Conservation (phyloP, 768 basidiomycete genomes). For the Lactifluus subvellereus region DNA sequence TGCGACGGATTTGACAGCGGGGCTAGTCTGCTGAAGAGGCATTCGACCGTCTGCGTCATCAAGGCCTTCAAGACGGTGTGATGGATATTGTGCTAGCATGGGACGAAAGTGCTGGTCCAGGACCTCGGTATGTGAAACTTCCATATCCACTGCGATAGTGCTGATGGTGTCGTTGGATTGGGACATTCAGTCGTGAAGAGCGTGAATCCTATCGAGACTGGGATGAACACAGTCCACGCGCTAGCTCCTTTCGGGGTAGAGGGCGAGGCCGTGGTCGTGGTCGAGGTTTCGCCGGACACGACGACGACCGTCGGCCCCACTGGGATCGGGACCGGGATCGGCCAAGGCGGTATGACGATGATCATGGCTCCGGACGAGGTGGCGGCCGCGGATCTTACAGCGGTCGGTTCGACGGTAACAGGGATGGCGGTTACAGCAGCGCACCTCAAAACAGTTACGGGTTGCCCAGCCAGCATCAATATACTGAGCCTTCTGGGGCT, state of each 20-base stretch:
- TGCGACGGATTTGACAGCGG: constrained; percentile 14
- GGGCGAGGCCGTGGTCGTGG: constrained; percentile 30
- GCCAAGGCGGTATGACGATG: constrained; percentile 32
- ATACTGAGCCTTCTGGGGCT: constrained; percentile 27
- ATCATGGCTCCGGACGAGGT: constrained; percentile 30
- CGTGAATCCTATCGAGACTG: constrained; percentile 29
- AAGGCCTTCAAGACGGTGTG: constrained; percentile 75
- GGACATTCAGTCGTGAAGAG: constrained; percentile 32
- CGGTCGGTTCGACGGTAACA: constrained; percentile 27
- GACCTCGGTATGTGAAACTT: constrained; percentile 26
- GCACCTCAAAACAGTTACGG: constrained; percentile 23
- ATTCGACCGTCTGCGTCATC: constrained; percentile 71
- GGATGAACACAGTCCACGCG: constrained; percentile 27
- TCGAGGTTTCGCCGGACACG: constrained; percentile 19
- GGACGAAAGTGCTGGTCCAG: constrained; percentile 54
- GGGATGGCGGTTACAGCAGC: constrained; percentile 25
- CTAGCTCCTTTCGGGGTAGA: constrained; percentile 27
- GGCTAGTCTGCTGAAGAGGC: constrained; percentile 70
- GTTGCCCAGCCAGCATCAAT: constrained; percentile 32
- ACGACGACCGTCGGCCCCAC: constrained; percentile 22
- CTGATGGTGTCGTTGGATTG: not conserved
- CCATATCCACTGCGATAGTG: constrained; percentile 5
- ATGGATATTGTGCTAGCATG: constrained; percentile 86
- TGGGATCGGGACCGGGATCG: constrained; percentile 22
- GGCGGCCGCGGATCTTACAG: constrained; percentile 38